Conservation (phyloP, 108 stramenopile species). For the Fragilariopsis cylindrus region DNA sequence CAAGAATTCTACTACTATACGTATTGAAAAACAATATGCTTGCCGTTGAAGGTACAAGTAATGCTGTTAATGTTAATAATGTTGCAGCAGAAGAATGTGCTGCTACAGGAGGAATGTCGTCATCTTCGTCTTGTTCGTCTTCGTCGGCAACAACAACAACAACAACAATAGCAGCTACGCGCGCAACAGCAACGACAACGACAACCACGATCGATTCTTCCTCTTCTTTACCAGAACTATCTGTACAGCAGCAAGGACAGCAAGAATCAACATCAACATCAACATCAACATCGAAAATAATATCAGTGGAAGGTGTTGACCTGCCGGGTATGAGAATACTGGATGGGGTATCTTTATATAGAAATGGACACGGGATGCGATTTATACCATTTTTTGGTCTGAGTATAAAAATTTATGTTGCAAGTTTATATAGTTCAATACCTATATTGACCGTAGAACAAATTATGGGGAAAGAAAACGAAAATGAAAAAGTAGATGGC, state of each 20-base stretch:
- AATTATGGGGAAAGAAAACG: constrained; percentile 16
- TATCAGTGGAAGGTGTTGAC: constrained; percentile 18
- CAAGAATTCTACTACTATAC: no score
- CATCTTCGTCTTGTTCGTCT: neutral
- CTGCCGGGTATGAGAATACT: constrained; percentile 11
- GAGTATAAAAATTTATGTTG: constrained; percentile 35
- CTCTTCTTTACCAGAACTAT: neutral
- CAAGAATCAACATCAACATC: neutral
- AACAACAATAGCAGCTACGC: neutral
- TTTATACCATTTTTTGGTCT: constrained; percentile 28
- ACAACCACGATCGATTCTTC: neutral
- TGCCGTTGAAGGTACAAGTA: no score
- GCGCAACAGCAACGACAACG: neutral
- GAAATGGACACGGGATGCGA: constrained; percentile 40
- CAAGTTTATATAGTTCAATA: constrained; percentile 27
- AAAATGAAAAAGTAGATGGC: neutral
- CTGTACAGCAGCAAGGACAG: neutral
- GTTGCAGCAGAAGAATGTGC: no score
- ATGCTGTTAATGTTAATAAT: no score
- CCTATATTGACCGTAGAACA: constrained; percentile 19
- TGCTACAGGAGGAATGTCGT: no score
- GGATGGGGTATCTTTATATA: constrained; percentile 24
- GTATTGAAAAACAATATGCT: no score
- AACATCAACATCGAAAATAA: neutral
- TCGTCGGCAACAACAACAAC: neutral